Evolutionary conservation across 129 eudicot genomes (phyloP).

Genomic region (Flaveria sonorensis): DNA sequence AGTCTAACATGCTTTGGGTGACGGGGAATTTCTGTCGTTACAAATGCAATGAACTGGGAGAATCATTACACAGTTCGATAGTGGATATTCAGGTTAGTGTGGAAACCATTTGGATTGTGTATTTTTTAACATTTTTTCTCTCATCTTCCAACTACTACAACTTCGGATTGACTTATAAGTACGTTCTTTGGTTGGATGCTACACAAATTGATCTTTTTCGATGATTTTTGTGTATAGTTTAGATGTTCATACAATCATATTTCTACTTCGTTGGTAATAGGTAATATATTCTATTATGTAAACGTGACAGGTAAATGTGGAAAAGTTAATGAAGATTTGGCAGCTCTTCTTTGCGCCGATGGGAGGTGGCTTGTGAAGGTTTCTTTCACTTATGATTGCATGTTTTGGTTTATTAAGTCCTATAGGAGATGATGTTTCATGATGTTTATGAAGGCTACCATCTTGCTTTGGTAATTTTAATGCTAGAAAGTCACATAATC

Average conservation of each 20-base stretch:
- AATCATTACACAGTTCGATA: too few species aligned
- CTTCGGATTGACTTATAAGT: too few species aligned
- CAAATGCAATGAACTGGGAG: too few species aligned
- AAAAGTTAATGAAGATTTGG: background rate
- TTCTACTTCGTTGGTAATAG: too few species aligned
- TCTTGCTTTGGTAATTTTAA: background rate
- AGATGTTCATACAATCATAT: background rate
- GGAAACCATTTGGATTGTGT: too few species aligned
- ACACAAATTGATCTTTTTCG: too few species aligned
- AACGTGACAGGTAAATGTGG: background rate
- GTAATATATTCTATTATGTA: background rate
- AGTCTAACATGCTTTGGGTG: too few species aligned
- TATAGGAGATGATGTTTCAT: background rate
- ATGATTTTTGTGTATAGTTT: background rate
- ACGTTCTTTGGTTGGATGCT: too few species aligned
- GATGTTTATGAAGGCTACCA: background rate
- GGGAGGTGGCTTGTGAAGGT: conserved; percentile 3
- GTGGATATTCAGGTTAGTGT: too few species aligned
- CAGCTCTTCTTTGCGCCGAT: background rate
- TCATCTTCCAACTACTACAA: too few species aligned
- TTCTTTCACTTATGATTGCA: background rate
- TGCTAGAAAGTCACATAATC: background rate
- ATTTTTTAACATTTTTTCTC: too few species aligned
- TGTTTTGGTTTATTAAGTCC: background rate
- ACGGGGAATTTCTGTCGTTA: too few species aligned